A percentile compares a stretch with the other conserved stretches of the same genome.
Evolutionary conservation across 2,329 filamentous ascomycete species (phyloP).

Genomic region (Aspergillus fijiensis): DNA sequence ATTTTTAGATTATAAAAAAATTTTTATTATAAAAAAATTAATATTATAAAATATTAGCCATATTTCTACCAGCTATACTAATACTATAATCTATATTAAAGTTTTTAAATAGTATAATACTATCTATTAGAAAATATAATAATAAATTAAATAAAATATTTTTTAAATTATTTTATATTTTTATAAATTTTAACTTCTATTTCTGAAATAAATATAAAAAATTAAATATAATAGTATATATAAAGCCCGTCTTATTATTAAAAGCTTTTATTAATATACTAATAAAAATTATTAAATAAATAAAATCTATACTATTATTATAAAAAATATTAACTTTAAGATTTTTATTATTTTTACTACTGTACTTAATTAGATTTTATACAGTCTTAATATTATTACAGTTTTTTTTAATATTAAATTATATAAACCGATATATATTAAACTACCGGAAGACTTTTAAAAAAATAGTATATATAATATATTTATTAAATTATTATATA

Average conservation of each 20-base stretch:
- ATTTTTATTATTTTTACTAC: background rate
- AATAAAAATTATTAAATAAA: background rate
- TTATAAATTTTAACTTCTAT: background rate
- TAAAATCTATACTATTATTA: background rate
- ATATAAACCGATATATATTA: constrained; percentile 3
- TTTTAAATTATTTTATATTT: background rate
- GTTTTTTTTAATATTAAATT: background rate
- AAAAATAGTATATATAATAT: constrained; percentile 1
- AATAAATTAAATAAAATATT: background rate
- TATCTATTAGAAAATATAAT: background rate
- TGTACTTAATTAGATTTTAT: background rate
- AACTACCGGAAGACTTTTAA: background rate
- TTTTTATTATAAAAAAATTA: too few relatives aligned
- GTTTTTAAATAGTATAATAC: background rate
- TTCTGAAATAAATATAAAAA: background rate
- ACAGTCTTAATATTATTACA: background rate
- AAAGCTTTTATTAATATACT: background rate
- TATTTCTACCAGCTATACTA: too few relatives aligned
- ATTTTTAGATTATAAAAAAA: too few relatives aligned
- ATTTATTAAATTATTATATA: background rate
- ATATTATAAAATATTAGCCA: too few relatives aligned
- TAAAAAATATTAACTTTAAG: background rate
- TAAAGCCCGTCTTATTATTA: background rate
- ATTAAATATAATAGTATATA: background rate
- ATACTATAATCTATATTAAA: too few relatives aligned